phyloP scores from a whole-genome alignment of 2,329 filamentous ascomycete genomes.

The Trichoderma lentiforme region DNA sequence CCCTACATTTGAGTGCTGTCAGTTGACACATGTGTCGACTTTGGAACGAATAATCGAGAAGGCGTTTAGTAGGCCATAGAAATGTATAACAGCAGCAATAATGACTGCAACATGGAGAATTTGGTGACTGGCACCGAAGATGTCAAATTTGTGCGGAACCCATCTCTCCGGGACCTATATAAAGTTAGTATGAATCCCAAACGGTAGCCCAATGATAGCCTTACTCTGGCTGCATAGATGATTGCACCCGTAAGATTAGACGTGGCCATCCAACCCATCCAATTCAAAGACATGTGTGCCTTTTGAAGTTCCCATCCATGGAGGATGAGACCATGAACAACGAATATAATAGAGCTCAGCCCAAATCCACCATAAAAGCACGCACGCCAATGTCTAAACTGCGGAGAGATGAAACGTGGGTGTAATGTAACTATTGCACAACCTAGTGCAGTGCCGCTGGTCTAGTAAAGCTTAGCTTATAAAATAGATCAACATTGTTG shows the following conservation, averaged over 20 bases:
- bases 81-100: not conserved
- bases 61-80: not conserved
- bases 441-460: not conserved
- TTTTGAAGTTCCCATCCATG: not conserved
- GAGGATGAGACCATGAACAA: not conserved
- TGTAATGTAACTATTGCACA: slow-evolving; percentile 16
- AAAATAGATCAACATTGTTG: not conserved
- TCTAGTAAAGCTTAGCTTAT: not conserved
- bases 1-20: not conserved
- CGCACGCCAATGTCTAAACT: slow-evolving; percentile 18
- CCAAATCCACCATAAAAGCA: slow-evolving; percentile 22
- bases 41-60: not conserved
- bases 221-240: not conserved
- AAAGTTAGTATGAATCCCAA: not conserved
- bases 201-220: not conserved
- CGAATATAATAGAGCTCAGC: slow-evolving; percentile 20
- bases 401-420: slow-evolving; percentile 18
- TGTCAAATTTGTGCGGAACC: not conserved
- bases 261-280: not conserved
- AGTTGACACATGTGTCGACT: not conserved
- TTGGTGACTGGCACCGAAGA: not conserved
- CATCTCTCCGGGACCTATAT: not conserved
- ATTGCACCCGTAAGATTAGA: not conserved
- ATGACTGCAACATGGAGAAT: not conserved
- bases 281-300: not conserved